Percentiles rank a stretch among this genome's conserved stretches.
These are phyloP conservation scores for Cladosporium sp. DNA, from an alignment of 2,329 filamentous ascomycete species.

Conservation along the genomic window DNA sequence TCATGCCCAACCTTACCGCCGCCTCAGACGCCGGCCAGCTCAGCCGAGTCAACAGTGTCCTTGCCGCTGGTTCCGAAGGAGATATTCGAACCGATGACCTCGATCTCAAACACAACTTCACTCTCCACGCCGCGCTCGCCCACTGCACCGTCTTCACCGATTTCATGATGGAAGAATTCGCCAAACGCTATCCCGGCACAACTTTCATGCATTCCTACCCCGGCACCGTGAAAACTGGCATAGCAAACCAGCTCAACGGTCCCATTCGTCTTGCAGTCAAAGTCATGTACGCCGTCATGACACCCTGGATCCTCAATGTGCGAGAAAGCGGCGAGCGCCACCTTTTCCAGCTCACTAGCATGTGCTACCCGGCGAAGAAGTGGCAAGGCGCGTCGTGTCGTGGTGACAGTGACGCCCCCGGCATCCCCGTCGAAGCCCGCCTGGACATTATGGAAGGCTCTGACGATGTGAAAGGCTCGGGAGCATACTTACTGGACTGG, in stretches of 20 bases:
- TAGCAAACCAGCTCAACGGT: conserved; percentile 42
- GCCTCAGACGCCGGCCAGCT: conserved; percentile 45
- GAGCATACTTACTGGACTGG: conserved; percentile 43
- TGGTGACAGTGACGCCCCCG: conserved; percentile 28
- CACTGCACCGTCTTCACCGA: conserved; percentile 54
- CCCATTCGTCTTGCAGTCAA: conserved; percentile 38
- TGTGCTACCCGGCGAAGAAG: conserved; percentile 36
- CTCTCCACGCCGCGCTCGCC: conserved; percentile 40
- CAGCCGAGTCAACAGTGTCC: conserved; percentile 58
- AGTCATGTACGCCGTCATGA: conserved; percentile 41
- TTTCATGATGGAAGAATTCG: conserved; percentile 55
- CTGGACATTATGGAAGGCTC: conserved; percentile 34
- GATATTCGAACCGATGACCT: conserved; percentile 51
- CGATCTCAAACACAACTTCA: conserved; percentile 44
- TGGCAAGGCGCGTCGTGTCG: conserved; percentile 16
- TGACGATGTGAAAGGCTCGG: conserved; percentile 38
- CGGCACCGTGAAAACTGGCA: conserved; percentile 50
- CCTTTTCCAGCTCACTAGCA: conserved; percentile 44
- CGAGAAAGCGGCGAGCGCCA: conserved; percentile 51
- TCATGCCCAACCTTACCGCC: conserved; percentile 57
- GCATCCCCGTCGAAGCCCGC: conserved; percentile 35
- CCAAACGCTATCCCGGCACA: conserved; percentile 48
- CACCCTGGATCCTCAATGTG: conserved; percentile 42
- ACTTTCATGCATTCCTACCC: conserved; percentile 55
- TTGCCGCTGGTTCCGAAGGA: conserved; percentile 57